phyloP scores from a whole-genome alignment of 2,329 filamentous ascomycete species.

The Magnaporthales sp. region DNA sequence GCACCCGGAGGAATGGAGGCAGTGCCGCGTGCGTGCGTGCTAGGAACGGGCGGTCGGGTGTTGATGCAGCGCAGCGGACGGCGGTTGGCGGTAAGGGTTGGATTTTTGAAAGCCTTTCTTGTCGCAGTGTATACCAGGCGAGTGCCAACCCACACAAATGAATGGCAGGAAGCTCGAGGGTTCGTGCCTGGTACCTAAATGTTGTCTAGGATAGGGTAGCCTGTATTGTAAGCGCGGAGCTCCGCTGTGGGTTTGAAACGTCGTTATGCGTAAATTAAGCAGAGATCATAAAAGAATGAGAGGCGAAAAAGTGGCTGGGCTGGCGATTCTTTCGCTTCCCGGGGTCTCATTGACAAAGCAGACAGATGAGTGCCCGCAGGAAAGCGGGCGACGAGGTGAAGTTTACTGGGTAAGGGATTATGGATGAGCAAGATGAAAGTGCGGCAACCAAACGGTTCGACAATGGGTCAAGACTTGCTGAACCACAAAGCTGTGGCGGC shows the following conservation, averaged over 20 bases:
- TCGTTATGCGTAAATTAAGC: constrained; percentile 15
- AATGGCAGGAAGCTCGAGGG: constrained; percentile 3
- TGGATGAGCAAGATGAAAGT: not conserved
- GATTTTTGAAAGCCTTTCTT: not conserved
- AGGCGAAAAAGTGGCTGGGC: not conserved
- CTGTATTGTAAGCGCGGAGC: not conserved
- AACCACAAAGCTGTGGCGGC: not conserved
- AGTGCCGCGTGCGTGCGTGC: not conserved
- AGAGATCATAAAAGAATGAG: not conserved
- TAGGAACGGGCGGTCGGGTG: not conserved
- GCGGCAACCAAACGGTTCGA: not conserved
- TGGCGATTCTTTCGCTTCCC: not conserved
- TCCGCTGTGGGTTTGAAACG: constrained; percentile 15
- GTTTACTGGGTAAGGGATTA: not conserved
- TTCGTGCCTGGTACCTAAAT: not conserved
- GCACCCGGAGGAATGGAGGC: not conserved
- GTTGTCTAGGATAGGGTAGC: not conserved
- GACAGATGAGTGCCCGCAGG: not conserved
- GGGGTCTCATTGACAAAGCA: not conserved
- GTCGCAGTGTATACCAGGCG: not conserved
- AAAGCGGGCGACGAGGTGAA: not conserved
- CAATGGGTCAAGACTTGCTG: not conserved
- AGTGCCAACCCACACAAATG: not conserved
- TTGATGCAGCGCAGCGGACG: not conserved
- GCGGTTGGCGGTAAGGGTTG: not conserved